Evolutionary conservation across 495 filamentous ascomycete genomes (phyloP).

Genomic region (Terfezia claveryi): DNA sequence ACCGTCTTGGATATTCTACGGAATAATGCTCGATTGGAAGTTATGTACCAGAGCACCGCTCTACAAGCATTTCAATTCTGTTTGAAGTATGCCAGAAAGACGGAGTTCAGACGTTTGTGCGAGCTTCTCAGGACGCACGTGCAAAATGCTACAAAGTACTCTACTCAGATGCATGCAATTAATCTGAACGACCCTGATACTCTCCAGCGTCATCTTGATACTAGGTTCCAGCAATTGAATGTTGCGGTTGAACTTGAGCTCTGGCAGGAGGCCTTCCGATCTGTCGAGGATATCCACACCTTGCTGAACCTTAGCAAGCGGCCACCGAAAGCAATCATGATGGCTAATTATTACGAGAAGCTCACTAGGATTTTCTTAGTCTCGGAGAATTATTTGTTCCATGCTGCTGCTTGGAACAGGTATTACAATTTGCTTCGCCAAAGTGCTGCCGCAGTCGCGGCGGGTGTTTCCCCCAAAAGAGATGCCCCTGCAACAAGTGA

Average conservation of each 20-base stretch:
- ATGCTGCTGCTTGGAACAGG: constrained; percentile 86
- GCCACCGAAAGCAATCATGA: constrained; percentile 98
- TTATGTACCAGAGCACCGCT: constrained; percentile 95
- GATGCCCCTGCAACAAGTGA: constrained; percentile 81
- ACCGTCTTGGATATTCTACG: constrained; percentile 94
- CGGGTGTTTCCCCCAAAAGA: constrained; percentile 60
- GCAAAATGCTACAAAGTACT: constrained; percentile 97
- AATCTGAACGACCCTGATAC: constrained; percentile 96
- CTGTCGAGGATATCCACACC: constrained; percentile 98
- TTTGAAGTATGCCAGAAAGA: constrained; percentile 93
- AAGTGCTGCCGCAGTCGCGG: constrained; percentile 62
- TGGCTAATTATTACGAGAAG: constrained; percentile 99
- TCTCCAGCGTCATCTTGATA: constrained; percentile 87
- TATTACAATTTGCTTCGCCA: constrained; percentile 92
- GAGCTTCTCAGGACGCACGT: constrained; percentile 96
- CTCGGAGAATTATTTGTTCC: constrained; percentile 98
- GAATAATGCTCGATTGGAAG: constrained; percentile 92
- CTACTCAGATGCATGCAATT: constrained; percentile 95
- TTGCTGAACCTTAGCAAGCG: constrained; percentile 96
- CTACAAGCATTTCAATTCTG: constrained; percentile 98
- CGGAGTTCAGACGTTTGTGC: constrained; percentile 93
- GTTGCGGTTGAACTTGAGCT: constrained; percentile 94
- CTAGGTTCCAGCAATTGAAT: constrained; percentile 94
- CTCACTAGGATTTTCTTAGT: constrained; percentile 94
- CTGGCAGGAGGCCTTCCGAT: constrained; percentile 98